phyloP scores from a whole-genome alignment of 2,329 filamentous ascomycete species.

The Cordyceps cateniannulata region DNA sequence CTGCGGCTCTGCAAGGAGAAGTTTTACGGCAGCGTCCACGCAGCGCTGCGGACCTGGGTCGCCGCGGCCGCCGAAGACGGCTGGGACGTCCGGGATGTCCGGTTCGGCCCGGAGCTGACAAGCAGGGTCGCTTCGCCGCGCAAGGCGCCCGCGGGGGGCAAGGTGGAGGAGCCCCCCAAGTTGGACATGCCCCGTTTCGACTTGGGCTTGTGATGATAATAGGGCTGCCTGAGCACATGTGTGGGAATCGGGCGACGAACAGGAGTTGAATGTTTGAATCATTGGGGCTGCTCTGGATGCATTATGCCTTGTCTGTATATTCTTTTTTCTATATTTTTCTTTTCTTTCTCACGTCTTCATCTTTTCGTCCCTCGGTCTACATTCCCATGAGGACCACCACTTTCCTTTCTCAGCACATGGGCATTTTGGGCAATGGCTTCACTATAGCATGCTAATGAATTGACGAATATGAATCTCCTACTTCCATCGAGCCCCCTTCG shows the following conservation, averaged over 20 bases:
- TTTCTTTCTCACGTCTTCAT: slow-evolving; percentile 8
- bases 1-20: slow-evolving; percentile 94
- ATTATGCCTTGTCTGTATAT: not conserved
- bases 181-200: slow-evolving; percentile 55
- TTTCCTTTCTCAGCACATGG: slow-evolving; percentile 5
- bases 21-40: slow-evolving; percentile 89
- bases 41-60: slow-evolving; percentile 83
- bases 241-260: not conserved
- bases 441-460: slow-evolving; percentile 35
- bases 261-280: slow-evolving; percentile 4
- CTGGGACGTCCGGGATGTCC: slow-evolving; percentile 77
- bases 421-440: slow-evolving; percentile 1
- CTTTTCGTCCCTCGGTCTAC: not conserved
- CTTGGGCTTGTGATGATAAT: slow-evolving; percentile 26
- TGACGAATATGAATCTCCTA: slow-evolving; percentile 21
- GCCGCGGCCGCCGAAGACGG: slow-evolving; percentile 79
- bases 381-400: not conserved
- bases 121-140: slow-evolving; percentile 22
- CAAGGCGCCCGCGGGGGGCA: slow-evolving; percentile 29
- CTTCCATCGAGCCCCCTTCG: slow-evolving; percentile 18
- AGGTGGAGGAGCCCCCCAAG: slow-evolving; percentile 50
- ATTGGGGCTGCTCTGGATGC: not conserved
- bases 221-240: too few relatives aligned
- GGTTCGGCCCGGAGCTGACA: slow-evolving; percentile 55
- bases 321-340: slow-evolving; percentile 1